Percentiles rank a stretch among this genome's conserved stretches.
phyloP scores from a whole-genome alignment of 116 monocot species.

The Trichopus zeylanicus region DNA sequence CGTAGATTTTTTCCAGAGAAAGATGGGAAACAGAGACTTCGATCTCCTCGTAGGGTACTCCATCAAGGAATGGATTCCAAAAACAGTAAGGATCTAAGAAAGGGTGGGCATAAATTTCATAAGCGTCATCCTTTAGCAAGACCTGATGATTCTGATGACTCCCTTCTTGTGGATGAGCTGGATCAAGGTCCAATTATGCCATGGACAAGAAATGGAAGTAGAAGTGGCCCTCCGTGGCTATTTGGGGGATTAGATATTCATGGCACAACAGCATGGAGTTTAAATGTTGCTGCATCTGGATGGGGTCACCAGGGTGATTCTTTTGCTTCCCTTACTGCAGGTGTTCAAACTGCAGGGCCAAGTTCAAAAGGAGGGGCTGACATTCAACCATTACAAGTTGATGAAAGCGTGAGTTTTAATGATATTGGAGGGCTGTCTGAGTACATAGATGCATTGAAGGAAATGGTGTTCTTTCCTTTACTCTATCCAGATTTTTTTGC shows the following conservation, averaged over 20 bases:
- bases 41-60: slow-evolving; percentile 69
- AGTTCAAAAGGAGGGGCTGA: slow-evolving; percentile 99
- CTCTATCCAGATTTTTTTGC: slow-evolving; percentile 98
- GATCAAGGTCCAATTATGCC: slow-evolving; percentile 81
- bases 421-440: slow-evolving; percentile 94
- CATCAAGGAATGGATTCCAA: slow-evolving; percentile 78
- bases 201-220: slow-evolving; percentile 68
- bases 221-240: slow-evolving; percentile 69
- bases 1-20: slow-evolving; percentile 71
- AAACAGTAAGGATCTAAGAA: slow-evolving; percentile 59
- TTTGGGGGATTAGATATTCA: slow-evolving; percentile 87
- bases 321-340: slow-evolving; percentile 36
- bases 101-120: slow-evolving; percentile 62
- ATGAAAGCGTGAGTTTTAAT: slow-evolving; percentile 87
- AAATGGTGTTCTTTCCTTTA: slow-evolving; percentile 97
- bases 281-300: slow-evolving; percentile 89
- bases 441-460: slow-evolving; percentile 92
- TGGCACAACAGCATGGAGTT: slow-evolving; percentile 68
- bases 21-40: slow-evolving; percentile 72
- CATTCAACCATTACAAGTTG: slow-evolving; percentile 92
- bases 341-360: slow-evolving; percentile 93
- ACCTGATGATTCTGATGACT: slow-evolving; percentile 95
- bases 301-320: slow-evolving; percentile 90
- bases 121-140: slow-evolving; percentile 63
- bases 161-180: slow-evolving; percentile 93